These are phyloP conservation scores for Neurospora sp. DNA, from an alignment of 495 filamentous ascomycete genomes.

Conservation along the genomic window DNA sequence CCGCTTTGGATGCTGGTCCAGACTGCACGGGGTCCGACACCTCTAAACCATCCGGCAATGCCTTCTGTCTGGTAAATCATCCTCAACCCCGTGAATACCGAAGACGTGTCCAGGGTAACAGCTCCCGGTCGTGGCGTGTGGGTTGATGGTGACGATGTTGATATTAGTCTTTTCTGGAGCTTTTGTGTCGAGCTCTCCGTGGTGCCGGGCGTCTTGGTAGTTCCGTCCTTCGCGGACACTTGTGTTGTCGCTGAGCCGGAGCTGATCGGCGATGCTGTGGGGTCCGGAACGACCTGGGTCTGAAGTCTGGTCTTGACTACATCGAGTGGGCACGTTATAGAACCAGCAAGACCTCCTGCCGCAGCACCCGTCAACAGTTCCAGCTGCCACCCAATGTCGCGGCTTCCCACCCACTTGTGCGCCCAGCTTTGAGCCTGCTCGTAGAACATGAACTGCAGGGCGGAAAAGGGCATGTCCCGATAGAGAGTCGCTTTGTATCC, in stretches of 20 bases:
- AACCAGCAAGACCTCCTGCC: constrained; percentile 90
- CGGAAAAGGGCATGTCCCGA: constrained; percentile 91
- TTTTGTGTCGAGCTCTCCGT: constrained; percentile 19
- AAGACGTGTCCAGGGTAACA: constrained; percentile 73
- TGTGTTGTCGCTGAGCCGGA: background rate
- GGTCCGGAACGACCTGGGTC: constrained; percentile 63
- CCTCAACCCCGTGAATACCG: constrained; percentile 71
- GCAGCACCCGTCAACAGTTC: constrained; percentile 84
- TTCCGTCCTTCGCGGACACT: constrained; percentile 4
- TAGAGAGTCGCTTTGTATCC: constrained; percentile 92
- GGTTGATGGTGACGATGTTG: constrained; percentile 74
- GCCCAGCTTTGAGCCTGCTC: constrained; percentile 84
- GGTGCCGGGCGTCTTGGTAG: constrained; percentile 3
- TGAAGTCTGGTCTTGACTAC: constrained; percentile 98
- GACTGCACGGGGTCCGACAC: constrained; percentile 85
- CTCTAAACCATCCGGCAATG: constrained; percentile 81
- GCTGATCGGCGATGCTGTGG: background rate
- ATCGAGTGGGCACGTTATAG: constrained; percentile 89
- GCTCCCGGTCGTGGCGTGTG: constrained; percentile 64
- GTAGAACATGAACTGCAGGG: constrained; percentile 95
- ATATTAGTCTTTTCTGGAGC: constrained; percentile 57
- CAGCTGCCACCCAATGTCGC: constrained; percentile 71
- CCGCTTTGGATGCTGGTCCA: constrained; percentile 97
- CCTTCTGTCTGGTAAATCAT: constrained; percentile 87
- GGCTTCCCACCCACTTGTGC: constrained; percentile 52